Evolutionary conservation across 1,139 yeast genomes (phyloP).

Genomic region (Sugiyamaella sp.): DNA sequence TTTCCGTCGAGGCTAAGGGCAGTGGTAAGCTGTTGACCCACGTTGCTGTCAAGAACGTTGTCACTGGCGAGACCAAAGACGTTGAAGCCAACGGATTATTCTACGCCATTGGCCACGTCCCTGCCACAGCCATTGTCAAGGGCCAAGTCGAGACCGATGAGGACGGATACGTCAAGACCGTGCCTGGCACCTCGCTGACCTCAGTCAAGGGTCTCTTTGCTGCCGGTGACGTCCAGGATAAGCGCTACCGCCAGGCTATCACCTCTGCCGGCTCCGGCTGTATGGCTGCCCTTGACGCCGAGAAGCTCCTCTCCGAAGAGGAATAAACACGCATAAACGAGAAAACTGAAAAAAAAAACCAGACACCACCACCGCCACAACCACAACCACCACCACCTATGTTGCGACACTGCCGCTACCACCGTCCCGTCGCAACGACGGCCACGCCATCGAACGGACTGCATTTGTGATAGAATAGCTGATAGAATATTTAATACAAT

Average conservation of each 20-base stretch:
- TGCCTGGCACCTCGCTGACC: constrained; percentile 86
- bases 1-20: constrained; percentile 86
- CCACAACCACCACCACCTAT: background rate
- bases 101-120: constrained; percentile 97
- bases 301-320: constrained; percentile 70
- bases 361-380: background rate
- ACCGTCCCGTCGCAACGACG: too few relatives aligned
- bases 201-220: constrained; percentile 94
- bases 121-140: constrained; percentile 83
- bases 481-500: constrained; percentile 9
- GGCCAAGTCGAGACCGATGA: constrained; percentile 84
- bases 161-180: constrained; percentile 82
- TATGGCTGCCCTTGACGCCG: constrained; percentile 98
- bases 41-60: constrained; percentile 59
- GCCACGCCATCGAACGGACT: too few relatives aligned
- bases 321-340: constrained; percentile 24
- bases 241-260: constrained; percentile 96
- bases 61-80: constrained; percentile 68
- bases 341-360: constrained; percentile 1
- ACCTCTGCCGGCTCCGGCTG: constrained; percentile 99
- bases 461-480: constrained; percentile 2
- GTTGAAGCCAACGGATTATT: constrained; percentile 87
- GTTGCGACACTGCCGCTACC: too few relatives aligned
- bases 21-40: constrained; percentile 54
- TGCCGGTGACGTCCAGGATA: constrained; percentile 99